phyloP scores from a whole-genome alignment of 2,329 filamentous ascomycete species.

The Coniella lustricola region DNA sequence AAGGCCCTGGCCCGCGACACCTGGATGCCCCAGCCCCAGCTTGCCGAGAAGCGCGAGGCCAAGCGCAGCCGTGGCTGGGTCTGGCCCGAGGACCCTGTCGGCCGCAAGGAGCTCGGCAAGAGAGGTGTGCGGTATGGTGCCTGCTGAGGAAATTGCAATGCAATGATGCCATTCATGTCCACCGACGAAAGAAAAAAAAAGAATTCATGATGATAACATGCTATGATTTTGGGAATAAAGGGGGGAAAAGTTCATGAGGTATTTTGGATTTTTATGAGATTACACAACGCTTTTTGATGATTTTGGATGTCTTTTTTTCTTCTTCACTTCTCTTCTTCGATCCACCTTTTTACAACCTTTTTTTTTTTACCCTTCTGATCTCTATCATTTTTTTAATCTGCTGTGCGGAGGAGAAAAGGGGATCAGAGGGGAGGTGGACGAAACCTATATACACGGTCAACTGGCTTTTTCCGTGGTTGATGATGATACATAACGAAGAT shows the following conservation, averaged over 20 bases:
- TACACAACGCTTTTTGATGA: not conserved
- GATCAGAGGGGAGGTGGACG: not conserved
- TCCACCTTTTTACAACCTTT: too few relatives aligned
- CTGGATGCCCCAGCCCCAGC: conserved; percentile 70
- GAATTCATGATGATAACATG: not conserved
- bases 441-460: too few relatives aligned
- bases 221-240: not conserved
- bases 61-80: conserved; percentile 71
- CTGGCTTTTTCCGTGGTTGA: too few relatives aligned
- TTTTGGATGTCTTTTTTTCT: not conserved
- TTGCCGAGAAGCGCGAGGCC: conserved; percentile 68
- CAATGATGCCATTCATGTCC: too few relatives aligned
- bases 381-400: too few relatives aligned
- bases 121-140: conserved; percentile 51
- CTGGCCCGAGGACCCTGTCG: conserved; percentile 65
- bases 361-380: too few relatives aligned
- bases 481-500: not conserved
- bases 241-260: too few relatives aligned
- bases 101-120: conserved; percentile 64
- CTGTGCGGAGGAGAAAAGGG: not conserved
- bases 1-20: conserved; percentile 63
- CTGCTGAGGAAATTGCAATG: conserved; percentile 5
- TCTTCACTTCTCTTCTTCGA: too few relatives aligned
- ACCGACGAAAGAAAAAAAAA: too few relatives aligned
- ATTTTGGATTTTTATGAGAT: not conserved